phyloP scores from a whole-genome alignment of 805 yeast species.

The Metschnikowia continentalis region DNA sequence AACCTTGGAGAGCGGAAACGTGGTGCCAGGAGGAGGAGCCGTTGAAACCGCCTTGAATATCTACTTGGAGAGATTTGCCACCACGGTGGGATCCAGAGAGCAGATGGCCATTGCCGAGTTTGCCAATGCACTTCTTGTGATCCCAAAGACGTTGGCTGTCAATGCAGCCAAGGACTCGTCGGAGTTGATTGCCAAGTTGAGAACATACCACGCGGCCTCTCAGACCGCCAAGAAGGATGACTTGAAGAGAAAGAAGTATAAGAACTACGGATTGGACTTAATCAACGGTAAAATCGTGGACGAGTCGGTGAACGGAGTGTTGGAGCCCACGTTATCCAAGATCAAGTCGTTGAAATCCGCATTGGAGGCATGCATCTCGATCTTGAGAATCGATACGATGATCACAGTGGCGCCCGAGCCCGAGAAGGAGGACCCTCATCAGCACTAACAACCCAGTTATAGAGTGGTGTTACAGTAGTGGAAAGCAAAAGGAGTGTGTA shows the following conservation, averaged over 20 bases:
- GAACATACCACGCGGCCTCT: conserved; percentile 94
- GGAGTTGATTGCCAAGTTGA: conserved; percentile 88
- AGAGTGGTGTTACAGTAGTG: neutral
- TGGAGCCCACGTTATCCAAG: conserved; percentile 94
- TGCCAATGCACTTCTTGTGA: conserved; percentile 81
- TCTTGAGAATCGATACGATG: conserved; percentile 96
- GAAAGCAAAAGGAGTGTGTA: neutral
- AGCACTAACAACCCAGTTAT: conserved; percentile 41
- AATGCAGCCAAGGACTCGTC: conserved; percentile 97
- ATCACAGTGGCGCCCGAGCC: conserved; percentile 96
- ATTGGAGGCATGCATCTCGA: conserved; percentile 96
- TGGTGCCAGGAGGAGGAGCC: conserved; percentile 99
- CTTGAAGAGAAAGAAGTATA: conserved; percentile 76
- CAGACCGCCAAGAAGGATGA: conserved; percentile 86
- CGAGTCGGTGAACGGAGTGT: conserved; percentile 77
- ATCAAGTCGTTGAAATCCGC: conserved; percentile 92
- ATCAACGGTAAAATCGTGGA: conserved; percentile 89
- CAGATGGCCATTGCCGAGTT: conserved; percentile 98
- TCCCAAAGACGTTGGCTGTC: conserved; percentile 94
- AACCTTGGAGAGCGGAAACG: conserved; percentile 87
- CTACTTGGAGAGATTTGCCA: conserved; percentile 93
- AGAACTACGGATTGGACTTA: conserved; percentile 88
- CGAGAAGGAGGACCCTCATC: conserved; percentile 88
- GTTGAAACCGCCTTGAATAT: conserved; percentile 95
- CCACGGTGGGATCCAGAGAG: conserved; percentile 95